Evolutionary conservation across 75 land plant species (phyloP).

Genomic region (Isoetes taiwanensis): DNA sequence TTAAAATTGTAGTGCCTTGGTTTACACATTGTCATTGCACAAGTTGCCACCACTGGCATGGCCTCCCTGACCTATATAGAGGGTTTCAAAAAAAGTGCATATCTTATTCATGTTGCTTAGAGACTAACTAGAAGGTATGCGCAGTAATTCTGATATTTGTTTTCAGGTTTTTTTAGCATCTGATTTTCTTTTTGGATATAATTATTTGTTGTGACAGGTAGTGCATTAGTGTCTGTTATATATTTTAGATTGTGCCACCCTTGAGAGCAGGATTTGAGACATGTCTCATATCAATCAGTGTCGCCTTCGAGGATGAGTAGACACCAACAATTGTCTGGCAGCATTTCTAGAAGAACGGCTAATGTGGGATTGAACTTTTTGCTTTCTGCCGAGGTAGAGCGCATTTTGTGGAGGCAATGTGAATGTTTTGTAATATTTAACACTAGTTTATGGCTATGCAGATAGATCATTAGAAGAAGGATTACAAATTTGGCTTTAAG

Average conservation of each 20-base stretch:
- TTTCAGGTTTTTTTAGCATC: constrained; percentile 80
- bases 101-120: too few species aligned
- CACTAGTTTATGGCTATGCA: too few species aligned
- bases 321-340: constrained; percentile 65
- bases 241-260: too few species aligned
- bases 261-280: too few species aligned
- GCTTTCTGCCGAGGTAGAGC: constrained; percentile 97
- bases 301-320: constrained; percentile 78
- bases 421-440: too few species aligned
- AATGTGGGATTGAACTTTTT: constrained; percentile 85
- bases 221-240: too few species aligned
- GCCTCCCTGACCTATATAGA: constrained; percentile 90
- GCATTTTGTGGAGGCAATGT: too few species aligned
- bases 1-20: neutral
- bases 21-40: constrained; percentile 82
- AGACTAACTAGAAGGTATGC: too few species aligned
- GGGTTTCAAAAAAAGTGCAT: constrained; percentile 99
- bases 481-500: too few species aligned
- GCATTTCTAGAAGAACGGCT: constrained; percentile 78
- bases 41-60: constrained; percentile 93
- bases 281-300: too few species aligned
- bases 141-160: neutral
- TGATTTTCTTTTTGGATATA: constrained; percentile 91
- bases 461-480: too few species aligned
- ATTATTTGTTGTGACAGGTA: constrained; percentile 95